Evolutionary conservation across 225 moss, liverwort and hornwort species (phyloP), one percentile per base, ranked within the genome.

Genomic region (Straminergon stramineum): DNA sequence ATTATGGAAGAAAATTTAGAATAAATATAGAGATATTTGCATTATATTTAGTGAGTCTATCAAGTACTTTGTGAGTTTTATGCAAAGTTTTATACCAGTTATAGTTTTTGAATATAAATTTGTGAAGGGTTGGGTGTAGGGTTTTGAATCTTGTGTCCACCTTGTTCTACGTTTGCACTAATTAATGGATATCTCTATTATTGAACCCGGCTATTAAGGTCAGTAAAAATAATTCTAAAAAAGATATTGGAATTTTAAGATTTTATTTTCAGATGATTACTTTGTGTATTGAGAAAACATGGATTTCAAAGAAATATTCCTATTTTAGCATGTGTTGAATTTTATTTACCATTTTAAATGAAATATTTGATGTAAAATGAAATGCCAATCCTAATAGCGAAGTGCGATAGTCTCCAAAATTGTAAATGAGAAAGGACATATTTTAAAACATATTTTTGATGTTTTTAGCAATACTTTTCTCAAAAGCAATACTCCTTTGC

Each of bases 261-360:
- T 2, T 45, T 48, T 9, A 9, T 15, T 45, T 17, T 27, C 5
- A 10, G 10, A 24, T 41, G 15, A 26, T 15, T 41, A 10, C 31
- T 19, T 19, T 51, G 32, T 9, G 1, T 32, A 32, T 32, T 31
- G 2, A 12, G 2, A 32, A 13, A 51, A 28, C 1, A 32, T 13
- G 7, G 13, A 75, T 32, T 51, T 51, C 2, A 48, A 48, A 51
- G 0, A 32, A 32, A 32, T 51, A 75, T 75, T 51, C 13, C 13
- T 32, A 52, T 8, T 32, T 75, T 13, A 20, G 1, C 2, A 32
- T 3, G 1, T 20, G 1, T 0, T 12, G 0, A 32, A 51, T 32
- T 75, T 32, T 5, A 32, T 21, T 13, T 52, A 0, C 8, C 7
- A 34, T 32, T 1, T 52, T 34, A 7, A 34, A 32, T 31, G 20